Percentiles rank a stretch among this genome's conserved stretches.
These are phyloP conservation scores for Pseudozyma pruni DNA, from an alignment of 1,284 basidiomycete species.

Conservation along the genomic window DNA sequence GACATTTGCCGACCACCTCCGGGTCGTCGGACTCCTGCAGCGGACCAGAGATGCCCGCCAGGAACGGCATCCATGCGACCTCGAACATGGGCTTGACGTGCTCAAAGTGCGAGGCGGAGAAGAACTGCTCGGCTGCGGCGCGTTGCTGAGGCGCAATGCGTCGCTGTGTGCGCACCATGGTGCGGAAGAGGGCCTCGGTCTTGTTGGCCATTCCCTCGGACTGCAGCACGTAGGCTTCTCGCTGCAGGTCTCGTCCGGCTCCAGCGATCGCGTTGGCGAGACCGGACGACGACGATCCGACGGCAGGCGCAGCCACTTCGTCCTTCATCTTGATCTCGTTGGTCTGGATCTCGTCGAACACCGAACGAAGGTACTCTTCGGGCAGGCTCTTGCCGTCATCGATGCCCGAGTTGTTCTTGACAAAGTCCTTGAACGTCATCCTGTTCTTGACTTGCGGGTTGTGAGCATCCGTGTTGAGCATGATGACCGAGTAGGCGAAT, in stretches of 20 bases:
- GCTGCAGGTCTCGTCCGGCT: constrained; percentile 65
- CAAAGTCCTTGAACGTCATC: constrained; percentile 66
- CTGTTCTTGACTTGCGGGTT: constrained; percentile 67
- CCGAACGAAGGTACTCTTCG: constrained; percentile 59
- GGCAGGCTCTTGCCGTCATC: constrained; percentile 65
- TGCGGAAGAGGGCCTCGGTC: constrained; percentile 67
- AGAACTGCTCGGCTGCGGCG: constrained; percentile 65
- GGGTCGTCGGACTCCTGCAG: constrained; percentile 65
- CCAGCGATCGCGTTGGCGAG: constrained; percentile 64
- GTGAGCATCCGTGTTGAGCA: constrained; percentile 68
- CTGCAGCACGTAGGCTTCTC: constrained; percentile 66
- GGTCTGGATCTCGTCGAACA: constrained; percentile 66
- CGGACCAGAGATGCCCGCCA: constrained; percentile 65
- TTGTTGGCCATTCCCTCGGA: constrained; percentile 67
- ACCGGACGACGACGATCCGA: constrained; percentile 39
- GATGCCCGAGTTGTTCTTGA: constrained; percentile 68
- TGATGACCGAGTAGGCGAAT: constrained; percentile 68
- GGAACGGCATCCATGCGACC: constrained; percentile 68
- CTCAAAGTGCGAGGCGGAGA: constrained; percentile 67
- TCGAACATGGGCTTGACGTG: constrained; percentile 68
- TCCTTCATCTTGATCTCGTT: constrained; percentile 69
- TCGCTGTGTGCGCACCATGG: constrained; percentile 67
- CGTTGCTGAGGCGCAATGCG: constrained; percentile 59
- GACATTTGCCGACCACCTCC: constrained; percentile 60
- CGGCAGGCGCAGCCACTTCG: constrained; percentile 49